Evolutionary conservation across 83 land plant genomes (phyloP), one percentile per base, ranked within the genome.

Genomic region (Picea abies): DNA sequence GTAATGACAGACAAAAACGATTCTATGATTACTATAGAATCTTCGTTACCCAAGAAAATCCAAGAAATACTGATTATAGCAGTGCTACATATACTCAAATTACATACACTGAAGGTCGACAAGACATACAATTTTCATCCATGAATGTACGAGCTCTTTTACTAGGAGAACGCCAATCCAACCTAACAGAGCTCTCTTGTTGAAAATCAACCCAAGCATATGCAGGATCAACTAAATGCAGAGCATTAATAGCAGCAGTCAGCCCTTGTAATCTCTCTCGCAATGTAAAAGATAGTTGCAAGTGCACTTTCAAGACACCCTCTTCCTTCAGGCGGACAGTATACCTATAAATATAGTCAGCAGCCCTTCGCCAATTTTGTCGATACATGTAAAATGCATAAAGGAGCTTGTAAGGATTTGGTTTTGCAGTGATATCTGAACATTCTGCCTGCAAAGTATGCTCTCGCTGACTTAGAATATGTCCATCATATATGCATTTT

Each of bases 361-460:
- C 99, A 80, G 98, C 99, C 22, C 82, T 90, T 47, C 93, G 77
- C 92, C 94, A 95, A 78, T 95, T 97, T 67, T 91, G 90, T 32
- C 91, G 87, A 47, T 92, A 84, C 88, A 92, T 89, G 83, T 97
- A 92, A 82, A 96, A 91, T 44, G 96, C 89, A 85, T 97, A 95
- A 7, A 94, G 90, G 62, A 94, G 81, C 85, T 92, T 94, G 84
- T 92, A 96, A 0, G 90, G 81, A 84, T 89, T 95, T 78, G 98
- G 93, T 61, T 89, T 95, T 35, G 90, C 91, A 23, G 85, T 86
- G 22, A 94, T 58, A 83, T 95, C 99, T 68, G 98, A 93, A 20
- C 94, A 93, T 15, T 91, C 93, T 69, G 98, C 99, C 96, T 95
- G n/a, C n/a, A n/a, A n/a, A 72, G 15, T 60, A 71, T n/a, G 52